Evolutionary conservation across 345 rosid species (phyloP), one percentile per base, ranked within the genome.

Genomic region (Mangifera indica): DNA sequence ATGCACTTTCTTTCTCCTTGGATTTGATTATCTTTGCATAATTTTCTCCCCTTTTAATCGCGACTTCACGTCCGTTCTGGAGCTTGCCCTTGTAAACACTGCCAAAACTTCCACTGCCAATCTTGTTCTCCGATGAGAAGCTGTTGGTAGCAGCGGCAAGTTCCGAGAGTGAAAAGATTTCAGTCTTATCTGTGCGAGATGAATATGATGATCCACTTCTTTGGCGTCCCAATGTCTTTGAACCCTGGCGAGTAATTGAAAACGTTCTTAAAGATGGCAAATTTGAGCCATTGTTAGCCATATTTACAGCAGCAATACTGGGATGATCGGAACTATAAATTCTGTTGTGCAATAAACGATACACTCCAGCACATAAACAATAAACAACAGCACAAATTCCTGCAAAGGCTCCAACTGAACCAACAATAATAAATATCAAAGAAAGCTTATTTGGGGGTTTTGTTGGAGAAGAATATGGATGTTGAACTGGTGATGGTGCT

Each of bases 101-200:
- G 60, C 93, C 93, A 17, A 88, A 88, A 80, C 93, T 88, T 25
- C 93, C 93, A 0, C 72, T 44, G 22, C 90, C 93, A 13, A 86
- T 76, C 79, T 80, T 81, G 78, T 81, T 81, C 12, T 74, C 82
- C 11, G 21, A 10, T 1, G 89, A 86, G 80, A 88, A 88, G 68
- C 72, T 77, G 57, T 74, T 63, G 0, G 91, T 83, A 22, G 88
- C 89, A 22, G 63, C 74, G 11, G 74, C 63, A 2, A 89, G 88
- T 72, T 87, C 89, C n/a, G 74, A 65, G 0, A 89, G 65, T 2
- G 79, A 60, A 58, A 89, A 85, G 1, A 21, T 77, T 53, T 83
- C 75, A 11, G 78, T 74, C 76, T 66, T 82, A 40, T 84, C 81
- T 0, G 69, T 55, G 7, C 60, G 77, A 67, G 80, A 81, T 24